phyloP scores from a whole-genome alignment of 2,329 filamentous ascomycete genomes.

The Acephala macrosclerotiorum region DNA sequence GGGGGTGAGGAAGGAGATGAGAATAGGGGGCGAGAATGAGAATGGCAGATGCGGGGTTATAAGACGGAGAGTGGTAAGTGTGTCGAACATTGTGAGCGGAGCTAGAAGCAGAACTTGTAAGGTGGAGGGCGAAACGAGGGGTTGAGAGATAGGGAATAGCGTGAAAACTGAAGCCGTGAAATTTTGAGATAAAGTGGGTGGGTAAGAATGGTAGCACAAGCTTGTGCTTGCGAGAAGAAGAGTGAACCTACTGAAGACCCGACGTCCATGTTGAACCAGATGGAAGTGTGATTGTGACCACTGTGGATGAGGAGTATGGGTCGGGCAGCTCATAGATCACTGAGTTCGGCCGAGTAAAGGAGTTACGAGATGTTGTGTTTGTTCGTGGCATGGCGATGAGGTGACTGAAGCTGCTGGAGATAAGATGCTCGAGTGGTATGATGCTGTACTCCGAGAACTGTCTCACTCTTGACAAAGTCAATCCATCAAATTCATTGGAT shows the following conservation, averaged over 20 bases:
- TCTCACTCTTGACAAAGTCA: not conserved
- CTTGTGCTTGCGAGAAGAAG: not conserved
- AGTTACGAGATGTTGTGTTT: not conserved
- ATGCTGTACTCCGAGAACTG: not conserved
- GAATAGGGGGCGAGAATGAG: too few relatives aligned
- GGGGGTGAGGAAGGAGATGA: not conserved
- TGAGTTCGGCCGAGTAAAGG: conserved; percentile 21
- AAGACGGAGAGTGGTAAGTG: not conserved
- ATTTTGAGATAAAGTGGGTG: too few relatives aligned
- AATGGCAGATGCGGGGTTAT: not conserved
- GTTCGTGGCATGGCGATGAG: conserved; percentile 7
- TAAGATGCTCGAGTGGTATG: not conserved
- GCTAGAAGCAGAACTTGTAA: too few relatives aligned
- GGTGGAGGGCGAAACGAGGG: too few relatives aligned
- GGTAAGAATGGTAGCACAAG: too few relatives aligned
- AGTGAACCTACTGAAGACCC: conserved; percentile 23
- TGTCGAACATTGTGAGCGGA: too few relatives aligned
- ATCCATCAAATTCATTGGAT: not conserved
- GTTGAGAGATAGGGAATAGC: too few relatives aligned
- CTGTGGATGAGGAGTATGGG: conserved; percentile 20
- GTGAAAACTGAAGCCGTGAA: too few relatives aligned
- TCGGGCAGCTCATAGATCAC: conserved; percentile 26
- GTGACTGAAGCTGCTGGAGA: not conserved
- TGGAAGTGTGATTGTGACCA: conserved; percentile 28
- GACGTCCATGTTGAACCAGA: conserved; percentile 28